These are phyloP conservation scores for Wickerhamomyces mucosus DNA, from an alignment of 805 yeast genomes.

Conservation along the genomic window DNA sequence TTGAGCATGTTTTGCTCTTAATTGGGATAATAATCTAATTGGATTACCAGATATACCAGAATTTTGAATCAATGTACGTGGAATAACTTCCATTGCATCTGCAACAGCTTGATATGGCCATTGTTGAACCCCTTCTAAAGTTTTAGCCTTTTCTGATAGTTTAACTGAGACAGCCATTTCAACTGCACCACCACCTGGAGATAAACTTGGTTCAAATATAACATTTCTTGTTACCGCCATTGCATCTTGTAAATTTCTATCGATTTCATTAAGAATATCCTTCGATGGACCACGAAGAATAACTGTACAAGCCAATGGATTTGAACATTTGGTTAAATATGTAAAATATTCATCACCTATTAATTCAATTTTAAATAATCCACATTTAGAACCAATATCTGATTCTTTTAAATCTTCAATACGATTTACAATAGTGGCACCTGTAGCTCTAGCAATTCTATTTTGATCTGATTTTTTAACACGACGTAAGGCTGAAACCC, in stretches of 20 bases:
- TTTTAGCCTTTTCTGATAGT: slow-evolving; percentile 83
- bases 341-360: slow-evolving; percentile 98
- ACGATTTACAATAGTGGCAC: slow-evolving; percentile 94
- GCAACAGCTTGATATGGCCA: slow-evolving; percentile 99
- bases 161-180: slow-evolving; percentile 96
- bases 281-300: slow-evolving; percentile 93
- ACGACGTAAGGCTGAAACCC: slow-evolving; percentile 87
- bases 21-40: slow-evolving; percentile 76
- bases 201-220: slow-evolving; percentile 82
- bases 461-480: slow-evolving; percentile 93
- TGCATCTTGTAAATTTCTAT: slow-evolving; percentile 95
- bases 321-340: slow-evolving; percentile 65
- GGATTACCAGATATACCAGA: slow-evolving; percentile 84
- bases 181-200: slow-evolving; percentile 99
- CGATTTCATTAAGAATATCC: slow-evolving; percentile 92
- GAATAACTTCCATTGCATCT: slow-evolving; percentile 97
- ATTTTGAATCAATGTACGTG: slow-evolving; percentile 93
- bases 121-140: slow-evolving; percentile 89
- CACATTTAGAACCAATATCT: slow-evolving; percentile 86
- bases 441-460: slow-evolving; percentile 94
- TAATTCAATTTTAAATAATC: slow-evolving; percentile 83
- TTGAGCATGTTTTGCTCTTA: slow-evolving; percentile 94
- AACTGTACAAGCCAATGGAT: slow-evolving; percentile 91
- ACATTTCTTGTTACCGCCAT: slow-evolving; percentile 97
- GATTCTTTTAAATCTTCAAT: slow-evolving; percentile 87